phyloP scores from a whole-genome alignment of 768 basidiomycete genomes.

The Suillus luteus region DNA sequence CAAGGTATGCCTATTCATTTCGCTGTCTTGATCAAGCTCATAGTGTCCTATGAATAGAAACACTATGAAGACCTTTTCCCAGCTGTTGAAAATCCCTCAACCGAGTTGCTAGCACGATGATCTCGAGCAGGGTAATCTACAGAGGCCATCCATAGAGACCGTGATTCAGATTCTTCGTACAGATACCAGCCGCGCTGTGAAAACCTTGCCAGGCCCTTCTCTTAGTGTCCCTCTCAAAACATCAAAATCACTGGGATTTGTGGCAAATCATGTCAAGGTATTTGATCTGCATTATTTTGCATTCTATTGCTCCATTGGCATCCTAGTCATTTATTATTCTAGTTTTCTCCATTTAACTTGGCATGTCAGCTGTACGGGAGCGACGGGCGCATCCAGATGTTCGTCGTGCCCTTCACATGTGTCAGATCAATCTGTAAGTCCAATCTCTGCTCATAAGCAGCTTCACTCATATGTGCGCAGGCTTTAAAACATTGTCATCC shows the following conservation, averaged over 20 bases:
- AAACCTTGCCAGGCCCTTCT: conserved; percentile 56
- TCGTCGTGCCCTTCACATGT: no score
- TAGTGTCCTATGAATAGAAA: conserved; percentile 54
- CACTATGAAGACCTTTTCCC: conserved; percentile 84
- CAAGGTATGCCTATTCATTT: conserved; percentile 41
- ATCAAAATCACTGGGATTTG: conserved; percentile 51
- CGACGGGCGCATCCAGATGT: no score
- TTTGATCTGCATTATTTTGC: conserved; percentile 16
- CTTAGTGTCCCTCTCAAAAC: conserved; percentile 51
- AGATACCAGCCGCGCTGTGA: conserved; percentile 58
- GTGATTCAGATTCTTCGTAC: conserved; percentile 13
- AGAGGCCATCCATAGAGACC: conserved; percentile 12
- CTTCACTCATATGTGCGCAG: no score
- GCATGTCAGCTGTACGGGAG: no score
- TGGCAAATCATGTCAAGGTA: conserved; percentile 54
- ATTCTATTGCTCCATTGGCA: conserved; percentile 18
- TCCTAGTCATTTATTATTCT: conserved; percentile 20
- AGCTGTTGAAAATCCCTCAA: conserved; percentile 52
- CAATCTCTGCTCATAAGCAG: no score
- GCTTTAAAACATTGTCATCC: no score
- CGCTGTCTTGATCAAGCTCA: background rate
- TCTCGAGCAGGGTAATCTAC: conserved; percentile 49
- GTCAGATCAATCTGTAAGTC: no score
- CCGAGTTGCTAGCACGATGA: conserved; percentile 73
- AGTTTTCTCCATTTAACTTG: no score